Base-by-base conservation (phyloP, 164 flowering plant genomes). In the Paratinospora sagittata region DNA sequence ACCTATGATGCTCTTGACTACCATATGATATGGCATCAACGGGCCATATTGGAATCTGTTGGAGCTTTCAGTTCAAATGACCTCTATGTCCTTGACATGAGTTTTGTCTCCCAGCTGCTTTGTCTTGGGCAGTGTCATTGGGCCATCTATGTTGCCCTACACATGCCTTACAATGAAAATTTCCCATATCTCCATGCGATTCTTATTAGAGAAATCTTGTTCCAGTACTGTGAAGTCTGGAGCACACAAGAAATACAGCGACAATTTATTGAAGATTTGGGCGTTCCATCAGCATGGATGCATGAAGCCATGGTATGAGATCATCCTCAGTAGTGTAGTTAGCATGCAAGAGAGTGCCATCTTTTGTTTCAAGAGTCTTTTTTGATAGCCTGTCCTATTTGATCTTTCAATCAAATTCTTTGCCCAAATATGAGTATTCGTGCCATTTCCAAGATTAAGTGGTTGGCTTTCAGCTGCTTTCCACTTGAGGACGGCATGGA, bases 11-110 rank as follows among this genome's bases (percentile, higher is more conserved):
- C 95, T 52, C 95, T 93, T 77, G 99, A 96, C 76, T 83, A 93
- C 78, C 99, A 96, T 82, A 96, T 96, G 96, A 91, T 96, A 70
- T 96, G 99, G 99, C 99, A 96, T 82, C 99, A 96, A 68, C 90
- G 97, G 72, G 86, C 83, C n/a, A 75, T 90, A 65, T 75, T 96
- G 82, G 97, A 93, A 82, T 93, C 99, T 58, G 77, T 89, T 63
- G 99, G 99, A 36, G 88, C 86, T 79, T 83, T 87, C 76, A 85
- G 81, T 78, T 89, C 90, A 12, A 83, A 83, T 71, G 95, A 91
- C 84, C 97, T 93, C 77, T 88, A 91, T 72, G 82, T 85, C 63
- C 96, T 96, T 73, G 99, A 96, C 82, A 90, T 96, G 94, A 90
- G 92, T 68, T 76, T 87, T 76, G 87, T 93, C 72, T 88, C 96